Evolutionary conservation across 352 stramenopile genomes (phyloP), one percentile per base, ranked within the genome.

Genomic region (Globisporangium emineosum): DNA sequence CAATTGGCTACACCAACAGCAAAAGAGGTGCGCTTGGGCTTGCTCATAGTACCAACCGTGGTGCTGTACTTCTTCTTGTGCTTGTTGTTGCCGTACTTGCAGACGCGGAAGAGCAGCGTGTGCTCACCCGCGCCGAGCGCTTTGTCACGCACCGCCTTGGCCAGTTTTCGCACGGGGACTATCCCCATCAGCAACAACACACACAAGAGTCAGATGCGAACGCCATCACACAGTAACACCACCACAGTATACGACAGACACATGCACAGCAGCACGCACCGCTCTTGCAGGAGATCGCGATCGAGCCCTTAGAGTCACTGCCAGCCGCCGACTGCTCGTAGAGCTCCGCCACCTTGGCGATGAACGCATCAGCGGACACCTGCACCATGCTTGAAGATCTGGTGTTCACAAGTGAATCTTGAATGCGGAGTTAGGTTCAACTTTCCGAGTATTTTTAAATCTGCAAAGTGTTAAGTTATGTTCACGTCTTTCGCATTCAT

Each of bases 61-160:
- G 86, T 86, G 68, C 83, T 91, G 70, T 83, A 86, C 71, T 94
- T 94, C 67, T 77, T 80, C 81, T 94, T 94, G 79, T 93, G 83
- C 70, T 87, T 87, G 69, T 94, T 94, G 76, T 94, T 94, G 64
- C 86, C 86, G 62, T 93, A 92, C 49, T 91, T 88, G 57, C 69
- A 80, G 12, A 75, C 82, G 55, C 83, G 86, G 59, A 92, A 91
- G 52, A 93, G 76, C 70, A 91, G 65, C 64, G 88, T 79, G 60
- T 80, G 72, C 17, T 87, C 78, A 60, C 77, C 81, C 25, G 74
- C 65, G 42, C 72, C 72, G 35, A 76, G 64, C 50, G 70, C 67
- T 23, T 75, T 68, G 62, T 79, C 70, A 30, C 52, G 52, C 53
- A 29, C 43, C 15, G 42, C 23, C 47, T 65, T 65, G 2, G 47